These are phyloP conservation scores for Allomyces javanicus DNA, from an alignment of 192 early-diverging fungal species.

Conservation along the genomic window DNA sequence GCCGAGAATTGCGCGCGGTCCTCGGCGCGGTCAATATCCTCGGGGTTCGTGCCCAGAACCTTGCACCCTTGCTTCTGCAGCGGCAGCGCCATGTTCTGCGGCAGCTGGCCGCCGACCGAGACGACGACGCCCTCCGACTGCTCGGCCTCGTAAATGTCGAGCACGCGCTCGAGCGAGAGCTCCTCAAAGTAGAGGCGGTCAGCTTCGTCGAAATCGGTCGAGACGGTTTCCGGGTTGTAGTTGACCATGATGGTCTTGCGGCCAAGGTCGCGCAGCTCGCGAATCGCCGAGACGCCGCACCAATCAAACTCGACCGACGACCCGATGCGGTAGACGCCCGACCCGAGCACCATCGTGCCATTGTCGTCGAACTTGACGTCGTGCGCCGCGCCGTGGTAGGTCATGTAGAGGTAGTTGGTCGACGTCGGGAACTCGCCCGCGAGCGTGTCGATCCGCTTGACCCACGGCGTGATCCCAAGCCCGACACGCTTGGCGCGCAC, in stretches of 20 bases:
- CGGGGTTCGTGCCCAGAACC: constrained; percentile 77
- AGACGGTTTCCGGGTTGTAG: constrained; percentile 98
- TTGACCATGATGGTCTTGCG: constrained; percentile 89
- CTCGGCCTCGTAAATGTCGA: constrained; percentile 90
- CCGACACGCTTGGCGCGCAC: constrained; percentile 51
- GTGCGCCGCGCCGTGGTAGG: constrained; percentile 75
- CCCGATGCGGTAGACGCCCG: constrained; percentile 93
- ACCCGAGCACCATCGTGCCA: constrained; percentile 89
- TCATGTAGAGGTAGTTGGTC: constrained; percentile 95
- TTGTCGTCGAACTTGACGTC: constrained; percentile 74
- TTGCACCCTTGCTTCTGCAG: constrained; percentile 53
- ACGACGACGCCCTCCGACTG: constrained; percentile 65
- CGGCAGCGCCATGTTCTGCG: constrained; percentile 87
- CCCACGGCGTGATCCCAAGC: constrained; percentile 62
- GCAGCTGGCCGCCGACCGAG: constrained; percentile 83
- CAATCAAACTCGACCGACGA: constrained; percentile 97
- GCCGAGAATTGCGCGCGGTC: constrained; percentile 89
- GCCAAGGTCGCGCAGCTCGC: constrained; percentile 56
- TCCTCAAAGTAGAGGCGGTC: constrained; percentile 98
- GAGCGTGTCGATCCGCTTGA: constrained; percentile 89
- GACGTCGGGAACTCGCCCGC: constrained; percentile 91
- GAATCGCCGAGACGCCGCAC: constrained; percentile 65
- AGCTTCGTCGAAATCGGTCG: constrained; percentile 94
- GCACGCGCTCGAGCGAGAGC: constrained; percentile 76
- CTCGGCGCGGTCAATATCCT: constrained; percentile 82